These are phyloP conservation scores for Psilocybe cyanescens DNA, from an alignment of 768 basidiomycete species.

Conservation along the genomic window DNA sequence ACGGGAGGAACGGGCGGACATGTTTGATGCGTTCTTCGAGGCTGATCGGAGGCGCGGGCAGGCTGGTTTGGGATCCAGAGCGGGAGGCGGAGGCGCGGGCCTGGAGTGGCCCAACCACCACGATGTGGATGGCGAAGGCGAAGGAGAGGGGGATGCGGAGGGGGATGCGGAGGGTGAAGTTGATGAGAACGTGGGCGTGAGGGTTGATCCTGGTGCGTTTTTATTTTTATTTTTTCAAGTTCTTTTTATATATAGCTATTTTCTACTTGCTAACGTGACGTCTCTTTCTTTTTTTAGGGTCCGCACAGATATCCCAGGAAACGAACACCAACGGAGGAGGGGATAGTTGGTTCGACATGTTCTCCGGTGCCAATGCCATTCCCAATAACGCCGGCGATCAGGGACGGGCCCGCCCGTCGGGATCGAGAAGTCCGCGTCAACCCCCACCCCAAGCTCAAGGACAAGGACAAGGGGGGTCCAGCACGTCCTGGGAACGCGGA, in stretches of 20 bases:
- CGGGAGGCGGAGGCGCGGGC: not conserved
- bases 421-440: no score
- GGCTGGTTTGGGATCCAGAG: slow-evolving; percentile 1
- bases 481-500: no score
- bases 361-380: not conserved
- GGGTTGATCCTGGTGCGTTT: not conserved
- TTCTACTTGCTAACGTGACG: not conserved
- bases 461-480: no score
- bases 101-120: not conserved
- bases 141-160: not conserved
- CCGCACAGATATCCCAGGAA: not conserved
- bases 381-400: not conserved
- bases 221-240: not conserved
- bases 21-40: slow-evolving; percentile 33
- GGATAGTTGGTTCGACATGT: slow-evolving; percentile 4
- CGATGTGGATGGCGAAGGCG: not conserved
- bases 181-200: not conserved
- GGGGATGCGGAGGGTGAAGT: not conserved
- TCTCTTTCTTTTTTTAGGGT: not conserved
- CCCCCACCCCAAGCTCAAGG: no score
- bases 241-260: no score
- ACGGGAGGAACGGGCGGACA: slow-evolving; percentile 18
- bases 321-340: not conserved
- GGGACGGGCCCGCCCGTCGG: no score
- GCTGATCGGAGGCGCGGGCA: slow-evolving; percentile 27